Evolutionary conservation across 177 flowering plant genomes (phyloP), one percentile per base, ranked within the genome.

Genomic region (Vitis hybrid): DNA sequence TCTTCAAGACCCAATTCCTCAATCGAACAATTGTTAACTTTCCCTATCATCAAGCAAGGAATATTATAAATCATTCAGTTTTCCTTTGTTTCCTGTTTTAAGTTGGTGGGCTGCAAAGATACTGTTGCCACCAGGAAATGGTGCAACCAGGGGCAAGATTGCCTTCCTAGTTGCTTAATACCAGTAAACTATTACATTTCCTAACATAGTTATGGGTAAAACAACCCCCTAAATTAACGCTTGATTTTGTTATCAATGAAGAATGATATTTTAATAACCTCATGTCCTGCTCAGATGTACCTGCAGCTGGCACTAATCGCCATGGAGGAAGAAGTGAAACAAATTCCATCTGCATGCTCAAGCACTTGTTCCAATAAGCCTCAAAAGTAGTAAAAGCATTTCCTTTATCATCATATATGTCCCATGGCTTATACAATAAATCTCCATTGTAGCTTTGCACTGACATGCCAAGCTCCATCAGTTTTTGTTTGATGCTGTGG

Each of bases 401-500:
- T 0, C 93, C 91, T 18, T 73, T 78, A 52, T 90, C 88, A 71
- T 92, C 91, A 77, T 87, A 87, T 41, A 92, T 85, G 74, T 91
- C 94, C 98, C 98, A 94, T 27, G 98, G 98, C 73, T 94, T 96
- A 76, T 80, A 82, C 74, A 94, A 71, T 65, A 94, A 76, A 75
- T 94, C 98, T 61, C 87, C 97, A 71, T 87, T 92, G 71, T 81
- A 90, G 82, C 92, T 92, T 72, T 84, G 84, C 58, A 94, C 97
- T 54, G 84, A 74, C 64, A 92, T 78, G 55, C 92, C 94, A 57
- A 66, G 82, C 75, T 87, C 97, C 52, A 69, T 86, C 50, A 94
- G 79, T 65, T 90, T 84, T 74, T 90, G 86, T 77, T 94, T 94
- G 74, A 90, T 76, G 46, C 71, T 73, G 76, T 92, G 97, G 78